Evolutionary conservation across 192 early-diverging fungal species (phyloP).

Genomic region (Backusella circina): DNA sequence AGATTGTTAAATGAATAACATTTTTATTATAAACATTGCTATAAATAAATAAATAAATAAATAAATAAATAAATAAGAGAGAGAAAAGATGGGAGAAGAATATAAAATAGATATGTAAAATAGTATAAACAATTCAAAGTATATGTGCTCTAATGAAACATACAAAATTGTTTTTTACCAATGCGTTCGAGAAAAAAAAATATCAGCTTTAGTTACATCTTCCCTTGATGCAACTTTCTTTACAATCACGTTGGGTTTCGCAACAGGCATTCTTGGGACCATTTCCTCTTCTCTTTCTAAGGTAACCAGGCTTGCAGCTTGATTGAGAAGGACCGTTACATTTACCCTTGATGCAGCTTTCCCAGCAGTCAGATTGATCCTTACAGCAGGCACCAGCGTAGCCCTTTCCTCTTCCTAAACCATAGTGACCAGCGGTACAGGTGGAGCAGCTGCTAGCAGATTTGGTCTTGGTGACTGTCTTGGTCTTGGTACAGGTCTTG

Average conservation of each 20-base stretch:
- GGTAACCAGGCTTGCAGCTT: neutral
- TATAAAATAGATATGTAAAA: neutral
- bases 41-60: neutral
- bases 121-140: neutral
- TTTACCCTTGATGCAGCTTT: neutral
- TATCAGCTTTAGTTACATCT: neutral
- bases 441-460: neutral
- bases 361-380: constrained; percentile 2
- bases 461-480: neutral
- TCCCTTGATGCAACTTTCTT: neutral
- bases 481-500: neutral
- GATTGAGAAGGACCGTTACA: neutral
- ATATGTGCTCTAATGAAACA: neutral
- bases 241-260: neutral
- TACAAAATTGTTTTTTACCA: neutral
- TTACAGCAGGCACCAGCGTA: neutral
- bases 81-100: neutral
- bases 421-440: neutral
- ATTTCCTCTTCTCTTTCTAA: neutral
- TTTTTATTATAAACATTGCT: neutral
- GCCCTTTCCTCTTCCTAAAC: constrained; percentile 1
- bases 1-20: neutral
- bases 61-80: neutral
- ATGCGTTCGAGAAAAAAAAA: neutral
- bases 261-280: neutral